Evolutionary conservation across 2,329 filamentous ascomycete genomes (phyloP), one percentile per base, ranked within the genome.

Genomic region (Pseudogymnoascus sp.): DNA sequence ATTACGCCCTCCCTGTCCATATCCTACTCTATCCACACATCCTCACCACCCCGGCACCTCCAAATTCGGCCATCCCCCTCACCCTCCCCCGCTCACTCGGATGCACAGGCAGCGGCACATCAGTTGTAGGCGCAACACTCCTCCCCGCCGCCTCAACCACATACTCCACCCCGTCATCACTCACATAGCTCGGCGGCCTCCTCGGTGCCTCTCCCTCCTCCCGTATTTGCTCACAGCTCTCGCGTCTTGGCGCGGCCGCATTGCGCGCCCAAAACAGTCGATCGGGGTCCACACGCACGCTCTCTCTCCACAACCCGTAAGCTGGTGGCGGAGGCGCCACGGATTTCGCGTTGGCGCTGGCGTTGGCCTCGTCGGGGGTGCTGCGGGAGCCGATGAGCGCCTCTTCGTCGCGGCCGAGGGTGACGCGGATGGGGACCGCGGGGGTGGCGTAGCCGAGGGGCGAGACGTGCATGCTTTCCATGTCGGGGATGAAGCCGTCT

Each of bases 281-380:
- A 70, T 93, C 85, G 1, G 91, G 91, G 70, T 96, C 89, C 33
- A 92, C 88, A 59, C 90, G 82, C 75, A 95, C 90, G 70, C 88
- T 93, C 74, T 88, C 87, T 61, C 91, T 82, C 90, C 91, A 96
- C 0, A 91, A 77, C 0, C 92, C 92, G 72, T 96, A 96, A 1
- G 91, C 91, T 0, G 93, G 92, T 3, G 93, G 92, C 7, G 86
- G 84, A 19, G 81, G 67, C 69, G 86, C 86, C 44, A 77, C 76
- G 0, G 82, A 77, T 64, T 85, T 82, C 60, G 79, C 82, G 63
- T 83, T 80, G 62, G 80, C 82, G 63, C 83, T 80, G 62, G 80
- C 73, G 3, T 82, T 83, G 1, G 78, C 82, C n/a, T 31, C 46
- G 26, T 26, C 31, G 4, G 46, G 46, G 6, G 46, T 13, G n/a